Evolutionary conservation across 176 grass and related monocot genomes (phyloP).

Genomic region (Carex myosuroides): DNA sequence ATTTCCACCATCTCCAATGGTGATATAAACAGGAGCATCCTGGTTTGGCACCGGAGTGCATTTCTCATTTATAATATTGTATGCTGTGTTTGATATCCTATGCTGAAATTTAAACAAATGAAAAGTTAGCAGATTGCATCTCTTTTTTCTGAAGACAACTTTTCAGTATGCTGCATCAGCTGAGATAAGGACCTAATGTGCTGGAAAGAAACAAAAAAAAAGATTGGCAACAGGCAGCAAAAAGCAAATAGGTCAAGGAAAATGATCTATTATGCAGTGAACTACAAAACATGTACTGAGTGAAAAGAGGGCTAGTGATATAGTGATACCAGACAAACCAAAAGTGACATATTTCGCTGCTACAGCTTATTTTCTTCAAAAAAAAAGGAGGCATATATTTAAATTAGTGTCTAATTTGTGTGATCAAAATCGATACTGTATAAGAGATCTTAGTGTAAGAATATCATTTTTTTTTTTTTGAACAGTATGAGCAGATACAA

Average conservation of each 20-base stretch:
- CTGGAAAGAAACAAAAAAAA: not conserved
- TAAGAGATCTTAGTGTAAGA: not conserved
- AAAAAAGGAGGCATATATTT: not conserved
- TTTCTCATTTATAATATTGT: constrained; percentile 64
- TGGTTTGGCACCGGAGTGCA: constrained; percentile 51
- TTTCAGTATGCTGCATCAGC: not conserved
- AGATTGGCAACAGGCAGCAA: too few relatives aligned
- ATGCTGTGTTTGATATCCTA: constrained; percentile 68
- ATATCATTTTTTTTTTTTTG: not conserved
- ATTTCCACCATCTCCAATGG: constrained; percentile 83
- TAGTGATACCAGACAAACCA: too few relatives aligned
- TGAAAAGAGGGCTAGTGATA: too few relatives aligned
- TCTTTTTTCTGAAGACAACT: not conserved
- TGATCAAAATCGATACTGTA: not conserved
- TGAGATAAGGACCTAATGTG: not conserved
- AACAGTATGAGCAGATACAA: not conserved
- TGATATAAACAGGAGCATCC: constrained; percentile 74
- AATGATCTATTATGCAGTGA: too few relatives aligned
- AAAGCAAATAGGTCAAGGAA: too few relatives aligned
- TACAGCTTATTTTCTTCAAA: not conserved
- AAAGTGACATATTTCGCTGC: not conserved
- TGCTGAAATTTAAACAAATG: constrained; percentile 40
- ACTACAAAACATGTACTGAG: too few relatives aligned
- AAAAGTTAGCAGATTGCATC: not conserved
- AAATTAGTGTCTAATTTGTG: too few relatives aligned